Evolutionary conservation across 495 filamentous ascomycete genomes (phyloP).

Genomic region (Talaromyces ruber): DNA sequence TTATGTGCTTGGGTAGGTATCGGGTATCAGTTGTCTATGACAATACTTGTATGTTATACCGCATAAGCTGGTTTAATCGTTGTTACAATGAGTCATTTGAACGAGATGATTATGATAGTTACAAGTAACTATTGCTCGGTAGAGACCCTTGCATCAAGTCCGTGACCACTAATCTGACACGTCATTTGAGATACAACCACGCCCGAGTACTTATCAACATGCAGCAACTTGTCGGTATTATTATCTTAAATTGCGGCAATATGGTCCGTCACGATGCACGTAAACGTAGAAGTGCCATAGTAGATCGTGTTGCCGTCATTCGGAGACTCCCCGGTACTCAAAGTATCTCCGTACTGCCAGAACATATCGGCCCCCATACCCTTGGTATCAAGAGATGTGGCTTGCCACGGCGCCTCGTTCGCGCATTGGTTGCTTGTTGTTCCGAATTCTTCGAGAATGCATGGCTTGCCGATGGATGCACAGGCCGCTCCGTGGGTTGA

Average conservation of each 20-base stretch:
- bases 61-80: too few relatives aligned
- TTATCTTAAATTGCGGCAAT: conserved; percentile 14
- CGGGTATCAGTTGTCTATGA: too few relatives aligned
- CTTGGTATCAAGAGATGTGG: conserved; percentile 33
- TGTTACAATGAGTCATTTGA: too few relatives aligned
- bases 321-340: conserved; percentile 47
- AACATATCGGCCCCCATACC: conserved; percentile 49
- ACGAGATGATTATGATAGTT: too few relatives aligned
- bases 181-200: neutral
- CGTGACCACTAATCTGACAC: too few relatives aligned
- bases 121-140: too few relatives aligned
- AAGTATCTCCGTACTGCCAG: conserved; percentile 56
- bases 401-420: conserved; percentile 51
- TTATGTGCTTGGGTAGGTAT: neutral
- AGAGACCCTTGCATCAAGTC: too few relatives aligned
- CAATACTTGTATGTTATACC: too few relatives aligned
- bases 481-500: conserved; percentile 49
- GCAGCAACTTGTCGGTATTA: neutral
- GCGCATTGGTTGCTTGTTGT: conserved; percentile 28
- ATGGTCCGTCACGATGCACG: conserved; percentile 51
- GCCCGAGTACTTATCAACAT: neutral
- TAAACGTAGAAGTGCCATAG: conserved; percentile 44
- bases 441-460: conserved; percentile 64
- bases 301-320: conserved; percentile 58
- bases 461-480: conserved; percentile 51